Conservation (phyloP, 78 protist genomes). For the Chrysochromulina tobinii region DNA sequence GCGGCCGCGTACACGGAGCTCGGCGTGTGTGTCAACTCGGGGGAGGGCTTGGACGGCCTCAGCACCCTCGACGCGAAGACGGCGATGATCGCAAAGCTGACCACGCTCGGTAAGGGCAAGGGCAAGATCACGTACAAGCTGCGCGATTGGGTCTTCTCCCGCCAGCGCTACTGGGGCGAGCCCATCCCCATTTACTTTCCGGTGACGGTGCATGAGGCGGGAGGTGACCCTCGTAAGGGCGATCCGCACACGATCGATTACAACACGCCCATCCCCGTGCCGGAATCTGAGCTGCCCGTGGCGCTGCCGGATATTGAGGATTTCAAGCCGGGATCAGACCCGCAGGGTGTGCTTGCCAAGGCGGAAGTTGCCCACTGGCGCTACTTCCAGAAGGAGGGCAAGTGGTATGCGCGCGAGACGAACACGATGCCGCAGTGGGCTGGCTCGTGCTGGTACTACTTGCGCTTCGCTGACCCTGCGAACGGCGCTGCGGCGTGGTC, state of each 20-base stretch:
- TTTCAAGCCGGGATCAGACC: constrained; percentile 25
- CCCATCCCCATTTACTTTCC: constrained; percentile 84
- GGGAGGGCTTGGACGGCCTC: constrained; percentile 21
- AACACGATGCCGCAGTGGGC: constrained; percentile 70
- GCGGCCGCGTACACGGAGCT: background rate
- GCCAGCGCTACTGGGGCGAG: constrained; percentile 82
- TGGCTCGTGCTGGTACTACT: constrained; percentile 61
- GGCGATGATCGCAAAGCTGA: background rate
- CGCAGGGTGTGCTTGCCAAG: constrained; percentile 37
- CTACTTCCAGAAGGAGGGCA: constrained; percentile 29
- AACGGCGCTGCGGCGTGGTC: background rate
- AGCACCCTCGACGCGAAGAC: background rate
- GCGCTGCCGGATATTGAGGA: constrained; percentile 56
- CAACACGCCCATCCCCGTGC: constrained; percentile 53
- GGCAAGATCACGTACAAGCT: constrained; percentile 60
- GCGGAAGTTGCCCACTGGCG: constrained; percentile 21
- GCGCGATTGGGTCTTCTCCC: constrained; percentile 90
- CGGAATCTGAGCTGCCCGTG: constrained; percentile 75
- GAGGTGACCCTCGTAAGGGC: constrained; percentile 29
- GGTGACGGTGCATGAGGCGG: background rate
- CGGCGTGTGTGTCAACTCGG: constrained; percentile 28
- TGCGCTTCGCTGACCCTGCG: constrained; percentile 50
- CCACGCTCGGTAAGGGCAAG: background rate
- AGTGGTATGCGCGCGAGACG: constrained; percentile 47
- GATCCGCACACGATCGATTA: background rate